Percentiles rank a stretch among this genome's conserved stretches.
Conservation (phyloP, 441 rosid species). For the Adansonia rubrostipa region DNA sequence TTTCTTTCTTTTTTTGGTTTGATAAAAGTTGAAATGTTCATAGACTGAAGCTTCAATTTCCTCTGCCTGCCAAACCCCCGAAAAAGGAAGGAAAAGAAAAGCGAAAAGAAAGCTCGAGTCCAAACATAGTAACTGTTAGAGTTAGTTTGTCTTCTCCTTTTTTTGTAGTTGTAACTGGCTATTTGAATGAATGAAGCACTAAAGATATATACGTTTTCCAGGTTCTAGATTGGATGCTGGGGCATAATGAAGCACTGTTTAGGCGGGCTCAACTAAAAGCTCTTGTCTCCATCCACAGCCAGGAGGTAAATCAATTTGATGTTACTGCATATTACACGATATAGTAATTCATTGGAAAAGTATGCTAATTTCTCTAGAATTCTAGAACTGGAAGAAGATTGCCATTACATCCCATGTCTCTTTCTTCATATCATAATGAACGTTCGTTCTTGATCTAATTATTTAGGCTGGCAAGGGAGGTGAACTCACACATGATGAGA, state of each 20-base stretch:
- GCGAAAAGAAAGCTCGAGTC: neutral
- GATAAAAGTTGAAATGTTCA: neutral
- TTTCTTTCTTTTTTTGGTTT: neutral
- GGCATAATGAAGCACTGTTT: slow-evolving; percentile 88
- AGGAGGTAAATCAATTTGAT: slow-evolving; percentile 65
- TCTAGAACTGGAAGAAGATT: slow-evolving; percentile 17
- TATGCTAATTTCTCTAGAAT: slow-evolving; percentile 21
- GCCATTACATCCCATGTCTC: slow-evolving; percentile 22
- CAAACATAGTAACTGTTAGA: neutral
- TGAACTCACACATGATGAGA: slow-evolving; percentile 98
- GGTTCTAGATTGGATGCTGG: slow-evolving; percentile 85
- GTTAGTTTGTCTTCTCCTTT: slow-evolving; percentile 10
- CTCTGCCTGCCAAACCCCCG: neutral
- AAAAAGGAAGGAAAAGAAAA: neutral
- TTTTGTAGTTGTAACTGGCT: neutral
- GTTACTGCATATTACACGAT: neutral
- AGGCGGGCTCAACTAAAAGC: slow-evolving; percentile 96
- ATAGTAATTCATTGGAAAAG: neutral
- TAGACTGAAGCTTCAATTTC: slow-evolving; percentile 1
- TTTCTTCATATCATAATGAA: slow-evolving; percentile 25
- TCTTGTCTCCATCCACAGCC: slow-evolving; percentile 88
- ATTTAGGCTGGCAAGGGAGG: slow-evolving; percentile 98
- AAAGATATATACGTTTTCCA: slow-evolving; percentile 30
- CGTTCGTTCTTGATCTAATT: slow-evolving; percentile 12
- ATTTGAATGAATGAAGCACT: neutral